Percentiles rank a stretch among this genome's conserved stretches.
Evolutionary conservation across 140 eudicot species (phyloP).

Genomic region (Oenanthe javanica): DNA sequence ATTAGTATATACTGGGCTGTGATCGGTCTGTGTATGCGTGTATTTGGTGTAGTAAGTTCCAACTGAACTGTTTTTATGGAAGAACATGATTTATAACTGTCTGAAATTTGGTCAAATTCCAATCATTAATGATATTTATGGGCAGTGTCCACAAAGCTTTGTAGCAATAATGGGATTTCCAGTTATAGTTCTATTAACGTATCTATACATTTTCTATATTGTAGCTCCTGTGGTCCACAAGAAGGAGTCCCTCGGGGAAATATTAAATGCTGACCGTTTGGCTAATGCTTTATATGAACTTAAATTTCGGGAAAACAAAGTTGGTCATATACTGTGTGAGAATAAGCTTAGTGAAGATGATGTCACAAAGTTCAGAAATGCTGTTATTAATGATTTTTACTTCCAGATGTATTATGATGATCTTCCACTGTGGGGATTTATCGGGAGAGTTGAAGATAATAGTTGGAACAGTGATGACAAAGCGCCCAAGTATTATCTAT

Average conservation of each 20-base stretch:
- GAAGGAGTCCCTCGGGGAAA: constrained; percentile 75
- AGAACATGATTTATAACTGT: not conserved
- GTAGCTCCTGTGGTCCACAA: constrained; percentile 50
- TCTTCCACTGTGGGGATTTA: constrained; percentile 91
- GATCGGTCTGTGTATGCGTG: not conserved
- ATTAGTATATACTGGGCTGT: not conserved
- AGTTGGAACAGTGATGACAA: constrained; percentile 25
- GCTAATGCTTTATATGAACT: constrained; percentile 50
- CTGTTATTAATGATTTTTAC: constrained; percentile 60
- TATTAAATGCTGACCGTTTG: constrained; percentile 66
- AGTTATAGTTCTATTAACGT: not conserved
- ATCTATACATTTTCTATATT: constrained; percentile 1
- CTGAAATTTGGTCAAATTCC: not conserved
- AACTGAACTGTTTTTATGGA: not conserved
- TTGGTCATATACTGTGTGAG: constrained; percentile 39
- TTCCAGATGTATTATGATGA: constrained; percentile 84
- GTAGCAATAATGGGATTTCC: not conserved
- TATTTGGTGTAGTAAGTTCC: not conserved
- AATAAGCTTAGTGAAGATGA: constrained; percentile 44
- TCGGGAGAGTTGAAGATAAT: constrained; percentile 65
- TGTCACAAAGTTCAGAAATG: constrained; percentile 48
- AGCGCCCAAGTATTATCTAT: constrained; percentile 43
- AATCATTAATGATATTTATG: not conserved
- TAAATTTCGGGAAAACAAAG: constrained; percentile 47
- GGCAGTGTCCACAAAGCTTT: not conserved